phyloP scores from a whole-genome alignment of 2,329 filamentous ascomycete genomes.

The Alternaria brassicae region DNA sequence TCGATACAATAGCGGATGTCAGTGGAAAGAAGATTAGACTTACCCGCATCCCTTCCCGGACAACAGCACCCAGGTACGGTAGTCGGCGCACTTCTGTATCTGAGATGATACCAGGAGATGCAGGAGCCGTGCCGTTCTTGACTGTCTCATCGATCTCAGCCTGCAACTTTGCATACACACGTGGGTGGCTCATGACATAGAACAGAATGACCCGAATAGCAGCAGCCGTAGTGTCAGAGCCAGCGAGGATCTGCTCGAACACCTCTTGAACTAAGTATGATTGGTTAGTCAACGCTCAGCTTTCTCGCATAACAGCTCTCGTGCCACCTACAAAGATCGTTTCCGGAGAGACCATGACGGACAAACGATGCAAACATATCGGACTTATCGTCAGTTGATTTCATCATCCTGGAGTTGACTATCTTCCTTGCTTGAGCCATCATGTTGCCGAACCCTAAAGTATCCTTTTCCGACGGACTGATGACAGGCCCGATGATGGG shows the following conservation, averaged over 20 bases:
- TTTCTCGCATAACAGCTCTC: neutral
- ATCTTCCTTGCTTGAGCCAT: conserved; percentile 42
- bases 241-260: conserved; percentile 59
- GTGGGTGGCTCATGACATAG: conserved; percentile 60
- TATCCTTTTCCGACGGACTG: conserved; percentile 49
- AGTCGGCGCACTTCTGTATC: conserved; percentile 54
- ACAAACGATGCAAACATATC: conserved; percentile 65
- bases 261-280: conserved; percentile 50
- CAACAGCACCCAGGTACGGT: conserved; percentile 56
- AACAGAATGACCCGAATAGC: conserved; percentile 62
- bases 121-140: conserved; percentile 40
- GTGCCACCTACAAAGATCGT: conserved; percentile 41
- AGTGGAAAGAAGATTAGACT: neutral
- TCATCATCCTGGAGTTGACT: conserved; percentile 54
- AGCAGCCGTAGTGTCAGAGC: conserved; percentile 65
- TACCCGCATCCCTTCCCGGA: conserved; percentile 56
- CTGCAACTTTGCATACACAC: conserved; percentile 56
- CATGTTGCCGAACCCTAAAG: conserved; percentile 40
- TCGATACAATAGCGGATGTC: neutral
- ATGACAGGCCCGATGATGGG: conserved; percentile 38
- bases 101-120: conserved; percentile 54
- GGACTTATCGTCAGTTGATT: conserved; percentile 51
- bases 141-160: conserved; percentile 56
- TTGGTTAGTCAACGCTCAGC: neutral
- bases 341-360: conserved; percentile 52